These are phyloP conservation scores for Funneliformis mosseae DNA, from an alignment of 192 early-diverging fungal species.

Conservation along the genomic window DNA sequence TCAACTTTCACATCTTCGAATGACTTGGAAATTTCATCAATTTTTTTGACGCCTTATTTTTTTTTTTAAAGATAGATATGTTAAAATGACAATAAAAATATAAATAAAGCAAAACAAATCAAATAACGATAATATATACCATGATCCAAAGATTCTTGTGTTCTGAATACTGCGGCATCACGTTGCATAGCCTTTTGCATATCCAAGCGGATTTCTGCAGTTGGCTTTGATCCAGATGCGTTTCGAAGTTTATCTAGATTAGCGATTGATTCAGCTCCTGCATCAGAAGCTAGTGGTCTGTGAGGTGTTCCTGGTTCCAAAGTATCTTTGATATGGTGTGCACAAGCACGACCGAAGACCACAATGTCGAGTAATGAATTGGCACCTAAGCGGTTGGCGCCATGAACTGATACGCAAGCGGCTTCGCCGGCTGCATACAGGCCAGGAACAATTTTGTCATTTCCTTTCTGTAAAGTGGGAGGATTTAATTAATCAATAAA, in stretches of 20 bases:
- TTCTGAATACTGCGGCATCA: conserved; percentile 98
- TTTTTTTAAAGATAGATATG: neutral
- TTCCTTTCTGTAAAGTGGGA: conserved; percentile 60
- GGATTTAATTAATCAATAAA: neutral
- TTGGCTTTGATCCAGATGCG: conserved; percentile 75
- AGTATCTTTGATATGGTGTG: conserved; percentile 91
- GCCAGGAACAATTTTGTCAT: conserved; percentile 92
- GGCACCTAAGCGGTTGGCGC: conserved; percentile 96
- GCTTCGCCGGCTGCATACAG: conserved; percentile 98
- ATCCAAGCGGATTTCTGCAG: conserved; percentile 84
- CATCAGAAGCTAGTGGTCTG: conserved; percentile 76
- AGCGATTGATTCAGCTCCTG: conserved; percentile 87
- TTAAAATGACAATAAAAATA: neutral
- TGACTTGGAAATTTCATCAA: conserved; percentile 78
- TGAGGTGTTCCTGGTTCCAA: conserved; percentile 88
- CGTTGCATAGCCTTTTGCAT: conserved; percentile 99
- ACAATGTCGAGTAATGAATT: conserved; percentile 99
- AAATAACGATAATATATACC: conserved; percentile 39
- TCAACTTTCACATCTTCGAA: conserved; percentile 85
- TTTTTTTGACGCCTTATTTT: conserved; percentile 67
- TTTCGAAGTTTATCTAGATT: conserved; percentile 95
- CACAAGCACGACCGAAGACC: conserved; percentile 96
- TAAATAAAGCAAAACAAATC: neutral
- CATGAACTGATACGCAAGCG: conserved; percentile 97
- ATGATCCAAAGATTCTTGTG: conserved; percentile 83